Percentiles rank a stretch among this genome's conserved stretches.
Conservation (phyloP, 192 early-diverging fungal species). For the Entrophospora sp. region DNA sequence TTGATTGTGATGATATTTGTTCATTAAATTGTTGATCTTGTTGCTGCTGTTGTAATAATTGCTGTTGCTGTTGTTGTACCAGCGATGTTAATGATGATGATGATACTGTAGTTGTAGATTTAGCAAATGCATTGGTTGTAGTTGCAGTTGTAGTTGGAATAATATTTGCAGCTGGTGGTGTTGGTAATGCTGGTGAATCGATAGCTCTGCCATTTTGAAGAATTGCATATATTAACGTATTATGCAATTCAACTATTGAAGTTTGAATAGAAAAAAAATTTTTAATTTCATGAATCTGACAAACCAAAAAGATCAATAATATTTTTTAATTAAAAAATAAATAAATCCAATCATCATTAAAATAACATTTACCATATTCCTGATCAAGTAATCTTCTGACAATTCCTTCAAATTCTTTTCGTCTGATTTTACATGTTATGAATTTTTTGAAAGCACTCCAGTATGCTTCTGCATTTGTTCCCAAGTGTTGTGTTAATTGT, state of each 20-base stretch:
- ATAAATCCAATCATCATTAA: background rate
- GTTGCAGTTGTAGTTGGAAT: background rate
- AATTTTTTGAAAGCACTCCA: background rate
- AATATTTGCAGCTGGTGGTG: background rate
- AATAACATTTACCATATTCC: background rate
- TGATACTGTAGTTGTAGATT: background rate
- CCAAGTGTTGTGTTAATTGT: background rate
- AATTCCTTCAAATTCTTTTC: background rate
- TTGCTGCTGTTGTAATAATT: too few species aligned
- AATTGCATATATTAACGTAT: slow-evolving; percentile 5
- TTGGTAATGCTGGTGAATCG: too few species aligned
- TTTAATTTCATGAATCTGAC: background rate
- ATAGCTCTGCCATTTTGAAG: background rate
- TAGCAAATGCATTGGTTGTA: background rate
- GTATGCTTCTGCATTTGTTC: background rate
- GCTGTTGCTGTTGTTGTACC: too few species aligned
- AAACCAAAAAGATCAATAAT: background rate
- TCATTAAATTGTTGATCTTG: background rate
- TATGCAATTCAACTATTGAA: slow-evolving; percentile 9
- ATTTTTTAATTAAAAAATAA: background rate
- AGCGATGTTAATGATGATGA: background rate
- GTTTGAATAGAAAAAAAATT: too few species aligned
- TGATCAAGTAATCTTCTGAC: background rate
- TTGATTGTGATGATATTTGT: background rate
- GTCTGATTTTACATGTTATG: background rate